Percentiles rank a stretch among this genome's conserved stretches.
Evolutionary conservation across 73 alveolate species (phyloP).

Genomic region (Tetrahymena elliotti): DNA sequence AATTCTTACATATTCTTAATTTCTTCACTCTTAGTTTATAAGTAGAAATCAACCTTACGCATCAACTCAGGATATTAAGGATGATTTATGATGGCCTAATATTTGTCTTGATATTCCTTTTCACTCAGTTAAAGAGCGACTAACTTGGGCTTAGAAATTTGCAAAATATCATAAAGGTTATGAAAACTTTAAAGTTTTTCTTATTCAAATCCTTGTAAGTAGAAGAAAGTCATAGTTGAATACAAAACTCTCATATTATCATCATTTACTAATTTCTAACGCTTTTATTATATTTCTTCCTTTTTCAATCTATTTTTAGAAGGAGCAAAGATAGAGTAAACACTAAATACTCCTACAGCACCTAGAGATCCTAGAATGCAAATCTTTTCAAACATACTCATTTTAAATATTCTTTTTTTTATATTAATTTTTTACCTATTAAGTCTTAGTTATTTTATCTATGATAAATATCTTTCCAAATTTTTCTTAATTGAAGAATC

Average conservation of each 20-base stretch:
- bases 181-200: slow-evolving; percentile 12
- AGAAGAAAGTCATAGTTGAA: slow-evolving; percentile 42
- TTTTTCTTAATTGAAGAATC: neutral
- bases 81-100: slow-evolving; percentile 22
- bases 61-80: slow-evolving; percentile 17
- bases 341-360: neutral
- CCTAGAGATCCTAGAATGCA: neutral
- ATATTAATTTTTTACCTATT: neutral
- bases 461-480: neutral
- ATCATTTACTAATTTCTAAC: neutral
- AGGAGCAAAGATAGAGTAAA: neutral
- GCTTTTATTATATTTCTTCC: neutral
- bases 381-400: neutral
- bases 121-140: slow-evolving; percentile 35
- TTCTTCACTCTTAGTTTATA: slow-evolving; percentile 33
- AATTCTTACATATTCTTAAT: slow-evolving; percentile 23
- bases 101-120: slow-evolving; percentile 5
- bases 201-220: slow-evolving; percentile 11
- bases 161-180: slow-evolving; percentile 9
- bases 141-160: slow-evolving; percentile 33
- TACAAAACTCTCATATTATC: slow-evolving; percentile 33
- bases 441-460: neutral
- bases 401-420: neutral
- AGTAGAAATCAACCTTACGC: slow-evolving; percentile 27
- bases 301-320: neutral